Conservation (phyloP, 2,329 filamentous ascomycete species). For the Onygenales sp. region DNA sequence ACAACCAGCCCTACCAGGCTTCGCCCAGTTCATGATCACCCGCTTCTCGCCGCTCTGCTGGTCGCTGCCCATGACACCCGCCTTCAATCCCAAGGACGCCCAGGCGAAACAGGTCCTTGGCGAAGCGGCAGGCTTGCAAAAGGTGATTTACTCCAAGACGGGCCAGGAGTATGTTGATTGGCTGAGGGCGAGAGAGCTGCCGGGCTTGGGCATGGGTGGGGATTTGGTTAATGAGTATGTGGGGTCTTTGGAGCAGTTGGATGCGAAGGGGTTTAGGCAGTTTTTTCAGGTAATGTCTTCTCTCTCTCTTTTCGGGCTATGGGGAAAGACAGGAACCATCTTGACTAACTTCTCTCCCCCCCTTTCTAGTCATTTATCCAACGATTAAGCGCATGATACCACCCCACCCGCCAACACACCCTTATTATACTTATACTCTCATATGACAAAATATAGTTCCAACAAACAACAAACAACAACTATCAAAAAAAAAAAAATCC, state of each 20-base stretch:
- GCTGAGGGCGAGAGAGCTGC: constrained; percentile 35
- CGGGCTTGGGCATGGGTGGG: constrained; percentile 38
- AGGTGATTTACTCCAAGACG: constrained; percentile 82
- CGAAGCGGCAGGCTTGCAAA: constrained; percentile 80
- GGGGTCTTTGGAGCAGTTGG: constrained; percentile 33
- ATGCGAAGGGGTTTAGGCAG: constrained; percentile 37
- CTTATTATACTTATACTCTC: no score
- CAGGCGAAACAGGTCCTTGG: constrained; percentile 79
- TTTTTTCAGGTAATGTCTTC: constrained; percentile 37
- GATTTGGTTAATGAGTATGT: constrained; percentile 40
- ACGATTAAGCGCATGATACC: constrained; percentile 34
- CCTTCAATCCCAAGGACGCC: constrained; percentile 77
- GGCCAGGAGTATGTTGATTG: constrained; percentile 64
- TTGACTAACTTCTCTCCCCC: not conserved
- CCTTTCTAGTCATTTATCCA: constrained; percentile 31
- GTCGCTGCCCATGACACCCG: constrained; percentile 70
- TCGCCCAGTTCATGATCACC: constrained; percentile 82
- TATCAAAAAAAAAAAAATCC: not conserved
- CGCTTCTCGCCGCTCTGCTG: constrained; percentile 84
- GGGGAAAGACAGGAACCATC: no score
- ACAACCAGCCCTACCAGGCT: constrained; percentile 61
- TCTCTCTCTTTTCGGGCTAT: not conserved
- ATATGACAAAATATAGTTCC: no score
- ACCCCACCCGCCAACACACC: not conserved
- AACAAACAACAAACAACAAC: not conserved